A percentile compares a stretch with the other conserved stretches of the same genome.
Evolutionary conservation across 23 red algal species (phyloP).

Genomic region (Cyanidioschyzon merolae): DNA sequence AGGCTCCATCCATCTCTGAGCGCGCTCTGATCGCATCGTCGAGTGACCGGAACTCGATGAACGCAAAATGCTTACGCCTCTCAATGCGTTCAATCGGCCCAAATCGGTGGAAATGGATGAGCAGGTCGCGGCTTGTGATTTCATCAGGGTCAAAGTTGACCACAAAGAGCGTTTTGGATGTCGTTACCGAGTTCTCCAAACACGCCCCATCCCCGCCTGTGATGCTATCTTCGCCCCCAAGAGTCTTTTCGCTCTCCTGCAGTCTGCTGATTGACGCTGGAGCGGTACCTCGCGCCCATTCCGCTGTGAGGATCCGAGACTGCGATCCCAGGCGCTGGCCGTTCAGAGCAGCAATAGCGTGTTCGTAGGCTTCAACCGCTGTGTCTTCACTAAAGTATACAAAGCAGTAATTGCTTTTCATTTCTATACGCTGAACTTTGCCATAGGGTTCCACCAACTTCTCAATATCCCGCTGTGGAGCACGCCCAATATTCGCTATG

Average conservation of each 20-base stretch:
- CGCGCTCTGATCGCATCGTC: not conserved
- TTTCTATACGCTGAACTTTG: not conserved
- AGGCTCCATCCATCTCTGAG: constrained; percentile 1
- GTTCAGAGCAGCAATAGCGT: constrained; percentile 1
- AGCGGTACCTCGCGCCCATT: constrained; percentile 9
- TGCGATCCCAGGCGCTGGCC: not conserved
- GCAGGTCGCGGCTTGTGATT: constrained; percentile 9
- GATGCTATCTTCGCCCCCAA: not conserved
- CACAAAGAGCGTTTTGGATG: not conserved
- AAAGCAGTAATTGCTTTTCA: constrained; percentile 1
- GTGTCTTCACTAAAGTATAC: not conserved
- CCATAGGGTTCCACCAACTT: not conserved
- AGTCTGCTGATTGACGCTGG: not conserved
- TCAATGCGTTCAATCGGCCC: not conserved
- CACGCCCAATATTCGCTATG: not conserved
- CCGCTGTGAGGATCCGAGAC: not conserved
- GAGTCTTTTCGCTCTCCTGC: not conserved
- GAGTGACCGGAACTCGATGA: not conserved
- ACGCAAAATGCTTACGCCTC: constrained; percentile 3
- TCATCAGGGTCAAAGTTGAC: constrained; percentile 5
- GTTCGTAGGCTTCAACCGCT: not conserved
- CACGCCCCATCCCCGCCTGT: not conserved
- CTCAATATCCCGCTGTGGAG: constrained; percentile 11
- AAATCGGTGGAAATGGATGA: not conserved
- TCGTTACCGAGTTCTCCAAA: not conserved